phyloP scores from a whole-genome alignment of 1,139 yeast species.

The Taphrina confusa region DNA sequence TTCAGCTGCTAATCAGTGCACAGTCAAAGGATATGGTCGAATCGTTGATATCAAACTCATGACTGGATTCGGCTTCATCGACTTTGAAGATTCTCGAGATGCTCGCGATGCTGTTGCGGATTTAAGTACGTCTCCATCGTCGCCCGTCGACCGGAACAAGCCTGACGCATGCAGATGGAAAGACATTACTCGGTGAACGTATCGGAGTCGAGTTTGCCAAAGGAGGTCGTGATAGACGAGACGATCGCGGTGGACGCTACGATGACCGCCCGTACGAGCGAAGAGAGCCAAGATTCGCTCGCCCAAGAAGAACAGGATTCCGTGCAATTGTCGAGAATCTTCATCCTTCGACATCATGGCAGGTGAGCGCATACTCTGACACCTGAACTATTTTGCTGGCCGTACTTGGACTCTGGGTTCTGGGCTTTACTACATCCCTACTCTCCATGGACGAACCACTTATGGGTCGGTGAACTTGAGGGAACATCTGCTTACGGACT shows the following conservation, averaged over 20 bases:
- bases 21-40: constrained; percentile 41
- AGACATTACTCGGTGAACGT: constrained; percentile 41
- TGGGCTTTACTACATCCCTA: constrained; percentile 10
- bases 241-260: constrained; percentile 37
- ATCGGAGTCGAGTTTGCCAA: constrained; percentile 47
- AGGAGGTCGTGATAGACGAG: constrained; percentile 42
- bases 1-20: background rate
- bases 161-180: constrained; percentile 43
- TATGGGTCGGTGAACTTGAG: background rate
- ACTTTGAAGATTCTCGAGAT: constrained; percentile 42
- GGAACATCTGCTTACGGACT: constrained; percentile 35
- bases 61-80: constrained; percentile 41
- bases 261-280: constrained; percentile 40
- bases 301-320: constrained; percentile 42
- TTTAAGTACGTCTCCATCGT: constrained; percentile 29
- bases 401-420: constrained; percentile 25
- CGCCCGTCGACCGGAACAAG: background rate
- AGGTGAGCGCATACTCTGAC: constrained; percentile 41
- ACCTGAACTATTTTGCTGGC: constrained; percentile 33
- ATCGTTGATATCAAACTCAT: constrained; percentile 41
- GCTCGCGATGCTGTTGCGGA: constrained; percentile 42
- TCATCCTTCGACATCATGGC: constrained; percentile 43
- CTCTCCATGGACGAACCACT: constrained; percentile 23
- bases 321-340: constrained; percentile 43
- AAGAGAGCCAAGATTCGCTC: constrained; percentile 40